Base-by-base conservation (phyloP, 78 protist species). In the Dictyostelium capitatum region DNA sequence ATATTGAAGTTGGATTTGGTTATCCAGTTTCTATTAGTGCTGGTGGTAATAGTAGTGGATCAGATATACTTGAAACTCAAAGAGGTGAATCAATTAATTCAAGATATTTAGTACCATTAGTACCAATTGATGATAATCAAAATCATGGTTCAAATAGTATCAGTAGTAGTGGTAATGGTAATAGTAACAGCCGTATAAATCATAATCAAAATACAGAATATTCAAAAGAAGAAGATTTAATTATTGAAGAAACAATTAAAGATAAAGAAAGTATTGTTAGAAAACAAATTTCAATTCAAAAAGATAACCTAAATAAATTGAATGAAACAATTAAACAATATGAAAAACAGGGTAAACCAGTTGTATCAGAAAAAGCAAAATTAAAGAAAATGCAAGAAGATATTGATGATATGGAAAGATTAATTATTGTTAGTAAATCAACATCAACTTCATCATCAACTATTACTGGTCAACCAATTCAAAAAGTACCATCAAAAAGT, bases 201-300 rank as follows among this genome's bases (percentile, higher is more conserved):
- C 12, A 25, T 8, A 69, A 12, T 6, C 19, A 30, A n/a, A 57
- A 57, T 17, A 37, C 43, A 23, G 82, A 87, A 10, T 50, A 57
- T 30, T 48, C 72, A 15, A 70, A 59, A 54, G 92, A 87, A 59
- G 92, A 87, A 43, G 83, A 56, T 25, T 81, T 87, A 10, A 87
- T 87, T 15, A 87, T 87, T 51, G 92, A 87, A n/a, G 92, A 87
- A 48, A 87, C 92, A n/a, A 19, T 87, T 2, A 87, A 87, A 46
- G 73, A 74, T 70, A 87, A 87, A 43, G 92, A 87, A 70, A 57
- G 28, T 12, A 74, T 77, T 17, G 92, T 87, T 7, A 65, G 47
- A 79, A 56, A 87, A 75, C 92, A 87, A 64, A 46, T 87, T 43
- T 54, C 19, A 8, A 59, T 57, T 17, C 92, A 87, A 62, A 87